These are phyloP conservation scores for Amanita phalloides DNA, from an alignment of 768 basidiomycete genomes.

Conservation along the genomic window DNA sequence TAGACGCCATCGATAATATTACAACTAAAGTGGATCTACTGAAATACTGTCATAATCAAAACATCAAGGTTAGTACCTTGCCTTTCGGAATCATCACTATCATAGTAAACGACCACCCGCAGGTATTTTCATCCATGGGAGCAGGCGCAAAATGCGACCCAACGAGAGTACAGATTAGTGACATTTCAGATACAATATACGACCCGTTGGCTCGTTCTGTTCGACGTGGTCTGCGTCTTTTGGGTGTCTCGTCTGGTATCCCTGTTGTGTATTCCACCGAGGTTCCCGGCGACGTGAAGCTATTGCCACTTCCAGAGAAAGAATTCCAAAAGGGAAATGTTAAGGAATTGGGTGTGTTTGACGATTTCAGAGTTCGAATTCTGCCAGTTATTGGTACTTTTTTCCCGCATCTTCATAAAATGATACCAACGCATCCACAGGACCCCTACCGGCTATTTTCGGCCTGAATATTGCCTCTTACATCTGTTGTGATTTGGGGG, in stretches of 20 bases:
- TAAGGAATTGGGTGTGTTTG: slow-evolving; percentile 81
- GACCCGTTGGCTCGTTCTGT: slow-evolving; percentile 93
- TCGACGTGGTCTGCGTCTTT: slow-evolving; percentile 58
- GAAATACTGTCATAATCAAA: slow-evolving; percentile 71
- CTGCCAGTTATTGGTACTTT: slow-evolving; percentile 76
- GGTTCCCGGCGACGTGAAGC: slow-evolving; percentile 76
- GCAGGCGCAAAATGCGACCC: slow-evolving; percentile 93
- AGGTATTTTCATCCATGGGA: slow-evolving; percentile 97
- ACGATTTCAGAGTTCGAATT: slow-evolving; percentile 90
- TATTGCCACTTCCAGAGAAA: slow-evolving; percentile 85
- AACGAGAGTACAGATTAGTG: slow-evolving; percentile 89
- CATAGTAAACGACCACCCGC: slow-evolving; percentile 19
- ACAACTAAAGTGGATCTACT: slow-evolving; percentile 92
- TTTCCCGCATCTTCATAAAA: not conserved
- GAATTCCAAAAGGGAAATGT: slow-evolving; percentile 87
- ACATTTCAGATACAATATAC: slow-evolving; percentile 87
- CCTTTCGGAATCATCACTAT: not conserved
- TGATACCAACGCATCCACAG: slow-evolving; percentile 18
- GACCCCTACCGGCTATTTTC: slow-evolving; percentile 83
- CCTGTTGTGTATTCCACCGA: slow-evolving; percentile 96
- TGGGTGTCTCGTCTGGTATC: slow-evolving; percentile 54
- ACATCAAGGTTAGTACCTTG: slow-evolving; percentile 56
- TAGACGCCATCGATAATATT: slow-evolving; percentile 97
- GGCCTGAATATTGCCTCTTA: slow-evolving; percentile 87
- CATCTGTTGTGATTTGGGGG: slow-evolving; percentile 77